Percentiles rank a stretch among this genome's conserved stretches.
Conservation (phyloP, 805 yeast species). For the Candida tammaniensis region DNA sequence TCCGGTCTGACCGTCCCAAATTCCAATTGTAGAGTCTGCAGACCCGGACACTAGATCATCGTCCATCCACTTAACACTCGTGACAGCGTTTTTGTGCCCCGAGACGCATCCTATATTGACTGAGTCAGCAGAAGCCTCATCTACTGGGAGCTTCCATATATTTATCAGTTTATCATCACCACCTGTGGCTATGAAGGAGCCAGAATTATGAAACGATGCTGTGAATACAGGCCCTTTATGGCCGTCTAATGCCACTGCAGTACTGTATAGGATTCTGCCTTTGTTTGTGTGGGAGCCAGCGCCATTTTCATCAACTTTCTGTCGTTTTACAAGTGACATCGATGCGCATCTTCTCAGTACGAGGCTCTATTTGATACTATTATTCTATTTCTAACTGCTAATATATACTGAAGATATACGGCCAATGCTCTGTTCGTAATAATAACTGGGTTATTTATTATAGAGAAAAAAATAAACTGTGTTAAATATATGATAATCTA, state of each 20-base stretch:
- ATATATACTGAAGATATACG: no score
- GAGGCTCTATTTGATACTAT: no score
- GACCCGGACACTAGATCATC: constrained; percentile 44
- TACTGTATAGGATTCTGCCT: constrained; percentile 19
- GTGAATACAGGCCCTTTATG: constrained; percentile 55
- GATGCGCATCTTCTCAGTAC: no score
- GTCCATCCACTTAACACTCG: constrained; percentile 60
- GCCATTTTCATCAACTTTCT: constrained; percentile 2
- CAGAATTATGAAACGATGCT: constrained; percentile 50
- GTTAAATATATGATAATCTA: no score
- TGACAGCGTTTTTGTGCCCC: constrained; percentile 66
- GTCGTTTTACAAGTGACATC: constrained; percentile 3
- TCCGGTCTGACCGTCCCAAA: constrained; percentile 64
- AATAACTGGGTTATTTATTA: no score
- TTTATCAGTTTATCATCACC: constrained; percentile 55
- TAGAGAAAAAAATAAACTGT: no score
- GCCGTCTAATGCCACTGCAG: constrained; percentile 35
- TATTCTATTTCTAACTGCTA: no score
- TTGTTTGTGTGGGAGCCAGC: background rate
- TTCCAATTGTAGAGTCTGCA: constrained; percentile 59
- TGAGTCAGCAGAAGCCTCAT: constrained; percentile 16
- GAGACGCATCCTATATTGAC: constrained; percentile 44
- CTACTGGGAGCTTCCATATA: constrained; percentile 43
- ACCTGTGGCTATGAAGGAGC: constrained; percentile 56
- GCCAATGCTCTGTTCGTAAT: no score